Percentiles rank a stretch among this genome's conserved stretches.
phyloP scores from a whole-genome alignment of 306 rosid species.

The Acacia acuminata region DNA sequence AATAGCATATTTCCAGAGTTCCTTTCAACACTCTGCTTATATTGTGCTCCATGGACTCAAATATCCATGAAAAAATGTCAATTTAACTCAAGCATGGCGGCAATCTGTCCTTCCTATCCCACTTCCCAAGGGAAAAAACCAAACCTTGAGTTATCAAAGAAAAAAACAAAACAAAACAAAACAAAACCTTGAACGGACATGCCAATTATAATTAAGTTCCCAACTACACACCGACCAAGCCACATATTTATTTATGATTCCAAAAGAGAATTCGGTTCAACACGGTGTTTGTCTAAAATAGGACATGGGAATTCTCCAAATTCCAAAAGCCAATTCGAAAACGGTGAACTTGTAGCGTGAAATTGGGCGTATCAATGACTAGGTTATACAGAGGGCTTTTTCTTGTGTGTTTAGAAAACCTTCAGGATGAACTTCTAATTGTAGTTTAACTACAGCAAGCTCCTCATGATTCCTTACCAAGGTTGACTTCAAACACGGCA shows the following conservation, averaged over 20 bases:
- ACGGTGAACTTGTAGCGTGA: background rate
- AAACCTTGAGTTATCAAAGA: no score
- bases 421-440: background rate
- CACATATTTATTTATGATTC: background rate
- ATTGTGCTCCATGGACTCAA: background rate
- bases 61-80: background rate
- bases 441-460: background rate
- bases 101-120: constrained; percentile 4
- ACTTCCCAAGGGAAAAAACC: background rate
- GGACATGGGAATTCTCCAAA: constrained; percentile 1
- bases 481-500: background rate
- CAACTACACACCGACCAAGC: background rate
- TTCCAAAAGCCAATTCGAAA: background rate
- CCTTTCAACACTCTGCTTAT: background rate
- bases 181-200: background rate
- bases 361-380: no score
- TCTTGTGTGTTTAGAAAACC: background rate
- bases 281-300: constrained; percentile 11
- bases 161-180: background rate
- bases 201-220: background rate
- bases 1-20: background rate
- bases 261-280: background rate
- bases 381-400: background rate
- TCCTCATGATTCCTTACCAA: background rate
- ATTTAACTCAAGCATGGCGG: background rate